These are phyloP conservation scores for apple (Malus domestica) DNA, from an alignment of 306 rosid genomes.

Conservation along the genomic window ASM211411v1 NC_041803.1:27153501-27154000, in stretches of 20 bases:
- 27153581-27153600: neutral
- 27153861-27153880: neutral
- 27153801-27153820: conserved; percentile 99
- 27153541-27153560: neutral
- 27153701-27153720: conserved; percentile 8
- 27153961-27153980: neutral
- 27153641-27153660: neutral
- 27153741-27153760: conserved; percentile 99
- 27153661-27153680: neutral
- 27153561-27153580: neutral
- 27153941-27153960: neutral
- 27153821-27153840: conserved; percentile 37
- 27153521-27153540: neutral
- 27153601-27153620: neutral
- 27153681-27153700: neutral
- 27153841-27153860: neutral
- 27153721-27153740: conserved; percentile 96
- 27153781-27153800: conserved; percentile 93
- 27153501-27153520: neutral
- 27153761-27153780: conserved; percentile 96
- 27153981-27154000: no score
- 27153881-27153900: neutral
- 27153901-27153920: neutral
- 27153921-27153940: neutral
- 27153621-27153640: neutral